Evolutionary conservation across 768 basidiomycete species (phyloP).

Genomic region (Kwoniella heveanensis): DNA sequence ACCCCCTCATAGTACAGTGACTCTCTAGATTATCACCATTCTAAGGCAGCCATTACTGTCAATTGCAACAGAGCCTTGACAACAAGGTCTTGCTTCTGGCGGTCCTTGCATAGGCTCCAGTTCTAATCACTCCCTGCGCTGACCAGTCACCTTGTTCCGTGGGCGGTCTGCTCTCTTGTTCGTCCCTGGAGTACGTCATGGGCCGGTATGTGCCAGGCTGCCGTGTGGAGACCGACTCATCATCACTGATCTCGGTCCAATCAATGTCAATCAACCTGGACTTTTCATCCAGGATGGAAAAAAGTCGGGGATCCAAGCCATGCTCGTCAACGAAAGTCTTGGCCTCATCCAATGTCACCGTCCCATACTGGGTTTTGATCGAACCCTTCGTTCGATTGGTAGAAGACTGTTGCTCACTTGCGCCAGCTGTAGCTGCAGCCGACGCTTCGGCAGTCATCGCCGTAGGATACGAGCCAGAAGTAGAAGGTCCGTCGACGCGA

Average conservation of each 20-base stretch:
- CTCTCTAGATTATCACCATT: too few relatives aligned
- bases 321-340: background rate
- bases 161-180: too few relatives aligned
- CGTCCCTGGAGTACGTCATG: background rate
- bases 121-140: too few relatives aligned
- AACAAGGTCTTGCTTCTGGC: too few relatives aligned
- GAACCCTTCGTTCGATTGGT: background rate
- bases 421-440: too few relatives aligned
- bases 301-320: background rate
- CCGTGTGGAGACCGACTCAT: background rate
- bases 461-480: background rate
- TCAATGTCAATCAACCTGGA: background rate
- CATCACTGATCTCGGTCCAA: background rate
- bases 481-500: background rate
- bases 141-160: too few relatives aligned
- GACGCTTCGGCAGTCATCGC: too few relatives aligned
- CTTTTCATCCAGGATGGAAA: background rate
- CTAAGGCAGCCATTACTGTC: too few relatives aligned
- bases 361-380: background rate
- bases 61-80: too few relatives aligned
- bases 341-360: background rate
- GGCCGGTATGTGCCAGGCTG: background rate
- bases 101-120: too few relatives aligned
- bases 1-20: too few relatives aligned
- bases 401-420: too few relatives aligned